phyloP scores from a whole-genome alignment of 2,329 filamentous ascomycete species.

The Chaetomiaceae sp. region DNA sequence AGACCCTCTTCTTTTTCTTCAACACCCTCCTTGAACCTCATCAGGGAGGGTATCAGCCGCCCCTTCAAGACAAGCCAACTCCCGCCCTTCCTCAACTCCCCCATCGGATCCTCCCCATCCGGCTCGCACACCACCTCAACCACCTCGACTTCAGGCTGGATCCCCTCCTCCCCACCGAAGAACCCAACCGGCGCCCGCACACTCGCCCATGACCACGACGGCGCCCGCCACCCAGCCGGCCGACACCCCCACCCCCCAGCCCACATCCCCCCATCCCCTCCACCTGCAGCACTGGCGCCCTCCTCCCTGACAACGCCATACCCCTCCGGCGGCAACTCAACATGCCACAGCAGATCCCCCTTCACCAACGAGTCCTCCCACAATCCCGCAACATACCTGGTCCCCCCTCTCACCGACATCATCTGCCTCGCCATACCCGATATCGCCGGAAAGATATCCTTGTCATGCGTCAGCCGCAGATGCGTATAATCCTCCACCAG shows the following conservation, averaged over 20 bases:
- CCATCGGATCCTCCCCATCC: constrained; percentile 11
- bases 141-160: constrained; percentile 10
- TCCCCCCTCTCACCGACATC: background rate
- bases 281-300: background rate
- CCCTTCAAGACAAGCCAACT: constrained; percentile 13
- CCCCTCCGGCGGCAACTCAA: constrained; percentile 2
- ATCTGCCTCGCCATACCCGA: constrained; percentile 14
- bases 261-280: background rate
- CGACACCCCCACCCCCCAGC: background rate
- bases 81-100: constrained; percentile 10
- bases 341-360: constrained; percentile 14
- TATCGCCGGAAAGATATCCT: constrained; percentile 19
- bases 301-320: background rate
- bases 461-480: constrained; percentile 8
- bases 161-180: background rate
- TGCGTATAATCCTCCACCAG: constrained; percentile 17
- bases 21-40: background rate
- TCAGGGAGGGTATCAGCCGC: constrained; percentile 5
- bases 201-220: constrained; percentile 20
- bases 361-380: background rate
- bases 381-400: constrained; percentile 9
- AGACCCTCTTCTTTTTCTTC: background rate
- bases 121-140: constrained; percentile 4
- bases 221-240: constrained; percentile 17
- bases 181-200: constrained; percentile 15